Base-by-base conservation (phyloP, 2,329 filamentous ascomycete species). In the Pseudopithomyces chartarum region DNA sequence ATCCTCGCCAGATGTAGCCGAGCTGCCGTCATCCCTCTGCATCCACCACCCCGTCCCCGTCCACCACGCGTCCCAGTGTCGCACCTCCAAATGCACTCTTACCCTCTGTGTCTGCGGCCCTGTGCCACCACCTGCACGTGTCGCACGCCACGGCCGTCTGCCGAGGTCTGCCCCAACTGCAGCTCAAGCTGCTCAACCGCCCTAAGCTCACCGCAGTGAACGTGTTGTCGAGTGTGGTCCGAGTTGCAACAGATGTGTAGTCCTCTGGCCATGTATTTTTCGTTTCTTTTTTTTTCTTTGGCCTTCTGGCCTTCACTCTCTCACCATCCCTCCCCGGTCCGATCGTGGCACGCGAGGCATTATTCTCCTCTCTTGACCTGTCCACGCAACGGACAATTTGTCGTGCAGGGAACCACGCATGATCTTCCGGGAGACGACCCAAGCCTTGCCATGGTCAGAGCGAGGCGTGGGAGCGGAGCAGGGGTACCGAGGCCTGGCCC, bases 341-440 rank as follows among this genome's bases (percentile, higher is more conserved):
- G 8, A 8, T 8, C 5, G 5, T 29, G 5, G 42, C 44, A 51
- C 15, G 22, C 29, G 47, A 40, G 47, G 13, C 47, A 40, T 33
- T 52, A 13, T 55, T 17, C 49, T n/a, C n/a, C n/a, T n/a, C 40
- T 52, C n/a, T 50, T 55, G 57, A 42, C 36, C 59, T 47, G 56
- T 58, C 58, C 57, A 57, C 54, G 50, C 55, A 56, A 55, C 62
- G 62, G 62, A 59, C 59, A 61, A 59, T 62, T 62, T 68, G 57
- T 56, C 61, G 59, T 56, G 58, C 66, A 64, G 59, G 62, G 61
- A 66, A 57, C 61, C 51, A 54, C 66, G 65, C 69, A 70, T 73
- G 68, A 75, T 73, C 70, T 73, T 60, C 71, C 71, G 67, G 69
- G 64, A 65, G 63, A 65, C 43, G 60, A 63, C 56, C 62, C 44